A percentile compares a stretch with the other conserved stretches of the same genome.
Conservation (phyloP, 768 basidiomycete species). For the Mycena venus region DNA sequence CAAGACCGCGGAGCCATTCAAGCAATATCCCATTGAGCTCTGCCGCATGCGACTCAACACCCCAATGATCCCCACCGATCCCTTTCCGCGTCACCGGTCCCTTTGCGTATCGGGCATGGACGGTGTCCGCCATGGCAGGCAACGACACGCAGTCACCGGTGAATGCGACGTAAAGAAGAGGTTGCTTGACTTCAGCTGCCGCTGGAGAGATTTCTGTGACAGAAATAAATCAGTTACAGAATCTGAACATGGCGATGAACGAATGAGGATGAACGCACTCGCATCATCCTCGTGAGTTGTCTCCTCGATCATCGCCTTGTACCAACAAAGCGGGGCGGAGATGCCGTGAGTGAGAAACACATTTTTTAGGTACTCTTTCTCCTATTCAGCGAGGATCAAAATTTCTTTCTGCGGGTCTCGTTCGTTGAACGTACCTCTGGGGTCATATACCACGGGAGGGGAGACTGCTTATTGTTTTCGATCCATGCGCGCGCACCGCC, state of each 20-base stretch:
- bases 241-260: not conserved
- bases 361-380: not conserved
- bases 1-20: conserved; percentile 9
- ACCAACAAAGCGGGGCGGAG: conserved; percentile 50
- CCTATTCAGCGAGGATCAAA: not conserved
- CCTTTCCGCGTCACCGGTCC: conserved; percentile 11
- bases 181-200: not conserved
- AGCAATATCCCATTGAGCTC: conserved; percentile 6
- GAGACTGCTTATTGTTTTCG: not conserved
- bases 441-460: not conserved
- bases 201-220: not conserved
- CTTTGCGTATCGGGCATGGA: not conserved
- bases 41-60: conserved; percentile 8
- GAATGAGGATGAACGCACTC: conserved; percentile 39
- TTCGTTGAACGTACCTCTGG: not conserved
- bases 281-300: conserved; percentile 47
- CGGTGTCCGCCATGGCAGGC: not conserved
- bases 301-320: conserved; percentile 43
- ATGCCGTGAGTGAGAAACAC: conserved; percentile 44
- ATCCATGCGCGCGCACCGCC: conserved; percentile 6
- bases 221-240: not conserved
- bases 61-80: no score
- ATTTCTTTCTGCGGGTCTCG: not conserved
- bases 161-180: conserved; percentile 25
- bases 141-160: not conserved